Base-by-base conservation (phyloP, 495 filamentous ascomycete species). In the Aspergillus bridgeri region DNA sequence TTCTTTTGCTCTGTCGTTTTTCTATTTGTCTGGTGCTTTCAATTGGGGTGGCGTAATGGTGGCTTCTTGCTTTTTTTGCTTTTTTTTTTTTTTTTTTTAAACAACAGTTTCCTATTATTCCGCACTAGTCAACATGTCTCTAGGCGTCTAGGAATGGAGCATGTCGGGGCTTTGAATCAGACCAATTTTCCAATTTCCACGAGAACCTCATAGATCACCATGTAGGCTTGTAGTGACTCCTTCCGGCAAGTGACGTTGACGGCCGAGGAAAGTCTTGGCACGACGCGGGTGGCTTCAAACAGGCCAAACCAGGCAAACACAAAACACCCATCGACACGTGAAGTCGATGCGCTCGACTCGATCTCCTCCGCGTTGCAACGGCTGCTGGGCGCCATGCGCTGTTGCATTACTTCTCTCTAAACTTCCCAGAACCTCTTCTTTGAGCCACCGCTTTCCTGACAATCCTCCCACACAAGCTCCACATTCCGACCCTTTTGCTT, bases 221-320 rank as follows among this genome's bases (percentile, higher is more conserved):
- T 25, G 13, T 27, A 29, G 18, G 15, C 5, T 5, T n/a, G 13
- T 33, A 38, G 33, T 38, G 3, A 13, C 3, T 38, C 33, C 33
- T 38, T 38, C 33, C 33, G 33, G 9, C 33, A 15, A 8, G 24
- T 29, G 23, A 33, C 24, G 24, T 38, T 17, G 19, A 27, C 42
- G 20, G 9, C 7, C n/a, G n/a, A n/a, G 52, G 19, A 21, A 60
- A 56, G 60, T 52, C 47, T 62, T 65, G 59, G 64, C 60, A 54
- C 33, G 48, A 43, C 33, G 48, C 61, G 57, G 49, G 53, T 46
- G 48, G 45, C 17, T 51, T 27, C 55, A 65, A 60, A 64, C 43
- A 56, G 38, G 25, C 45, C 62, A 66, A 69, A 63, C 62, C 13
- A 24, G 48, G 42, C 64, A 67, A 67, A 66, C 64, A 57, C 56